Percentiles rank a stretch among this genome's conserved stretches.
Conservation (phyloP, 768 basidiomycete genomes). For the Chlorophyllum brunneum region DNA sequence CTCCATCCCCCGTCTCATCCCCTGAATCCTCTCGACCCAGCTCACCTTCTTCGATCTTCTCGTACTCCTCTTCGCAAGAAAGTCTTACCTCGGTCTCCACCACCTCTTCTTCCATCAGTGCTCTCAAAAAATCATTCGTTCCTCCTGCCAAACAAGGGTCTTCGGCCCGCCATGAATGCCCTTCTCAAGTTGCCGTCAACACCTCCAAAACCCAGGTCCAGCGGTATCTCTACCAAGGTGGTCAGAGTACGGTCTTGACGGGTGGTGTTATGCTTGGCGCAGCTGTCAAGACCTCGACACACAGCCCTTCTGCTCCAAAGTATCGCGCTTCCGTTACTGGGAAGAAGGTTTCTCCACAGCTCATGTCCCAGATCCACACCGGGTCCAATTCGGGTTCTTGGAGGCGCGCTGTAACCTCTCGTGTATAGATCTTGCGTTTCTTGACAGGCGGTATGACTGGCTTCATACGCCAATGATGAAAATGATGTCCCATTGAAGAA, state of each 20-base stretch:
- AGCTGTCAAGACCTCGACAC: conserved; percentile 1
- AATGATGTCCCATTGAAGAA: too few species aligned
- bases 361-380: too few species aligned
- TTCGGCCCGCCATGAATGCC: conserved; percentile 7
- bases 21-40: conserved; percentile 32
- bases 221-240: conserved; percentile 39
- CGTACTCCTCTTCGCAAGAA: conserved; percentile 28
- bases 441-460: too few species aligned
- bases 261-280: conserved; percentile 43
- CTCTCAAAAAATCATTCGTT: conserved; percentile 7
- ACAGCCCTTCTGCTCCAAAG: too few species aligned
- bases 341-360: too few species aligned
- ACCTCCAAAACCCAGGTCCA: conserved; percentile 24
- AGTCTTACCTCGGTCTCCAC: conserved; percentile 32
- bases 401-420: too few species aligned
- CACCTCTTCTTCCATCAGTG: conserved; percentile 16
- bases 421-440: too few species aligned
- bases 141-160: neutral
- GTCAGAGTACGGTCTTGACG: conserved; percentile 38
- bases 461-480: too few species aligned
- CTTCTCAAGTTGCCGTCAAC: conserved; percentile 21
- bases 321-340: too few species aligned
- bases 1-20: conserved; percentile 10
- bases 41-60: conserved; percentile 35
- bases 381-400: too few species aligned